Evolutionary conservation across 352 stramenopile species (phyloP).

Genomic region (Phytopythium helicoides): DNA sequence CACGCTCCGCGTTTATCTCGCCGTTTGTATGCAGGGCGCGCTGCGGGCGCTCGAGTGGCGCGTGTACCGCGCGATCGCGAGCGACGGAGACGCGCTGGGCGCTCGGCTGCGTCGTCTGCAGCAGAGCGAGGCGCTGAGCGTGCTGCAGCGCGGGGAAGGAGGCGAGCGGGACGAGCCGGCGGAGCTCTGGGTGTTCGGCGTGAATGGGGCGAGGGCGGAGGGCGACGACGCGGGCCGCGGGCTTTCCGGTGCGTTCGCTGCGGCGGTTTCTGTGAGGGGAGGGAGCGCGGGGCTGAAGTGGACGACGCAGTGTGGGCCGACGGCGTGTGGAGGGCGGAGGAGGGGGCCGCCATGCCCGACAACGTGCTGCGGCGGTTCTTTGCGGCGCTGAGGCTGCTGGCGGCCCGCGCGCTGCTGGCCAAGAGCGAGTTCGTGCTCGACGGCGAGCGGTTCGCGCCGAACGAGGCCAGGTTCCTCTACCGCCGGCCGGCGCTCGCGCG

Average conservation of each 20-base stretch:
- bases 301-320: constrained; percentile 26
- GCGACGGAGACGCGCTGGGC: constrained; percentile 32
- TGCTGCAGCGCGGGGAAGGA: constrained; percentile 10
- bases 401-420: constrained; percentile 27
- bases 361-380: constrained; percentile 40
- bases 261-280: too few species aligned
- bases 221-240: not conserved
- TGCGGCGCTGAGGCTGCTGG: constrained; percentile 23
- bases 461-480: constrained; percentile 65
- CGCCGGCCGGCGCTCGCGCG: constrained; percentile 47
- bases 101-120: too few species aligned
- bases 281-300: too few species aligned
- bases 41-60: constrained; percentile 50
- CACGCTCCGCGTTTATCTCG: not conserved
- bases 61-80: constrained; percentile 35
- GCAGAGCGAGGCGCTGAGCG: constrained; percentile 36
- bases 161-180: not conserved
- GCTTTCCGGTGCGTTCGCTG: not conserved
- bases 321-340: constrained; percentile 22
- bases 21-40: constrained; percentile 28
- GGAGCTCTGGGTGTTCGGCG: constrained; percentile 54
- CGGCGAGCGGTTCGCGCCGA: constrained; percentile 37
- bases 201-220: constrained; percentile 19
- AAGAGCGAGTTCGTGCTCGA: constrained; percentile 43
- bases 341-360: constrained; percentile 6